phyloP scores from a whole-genome alignment of 2,329 filamentous ascomycete species.

The Diaporthe sp. region DNA sequence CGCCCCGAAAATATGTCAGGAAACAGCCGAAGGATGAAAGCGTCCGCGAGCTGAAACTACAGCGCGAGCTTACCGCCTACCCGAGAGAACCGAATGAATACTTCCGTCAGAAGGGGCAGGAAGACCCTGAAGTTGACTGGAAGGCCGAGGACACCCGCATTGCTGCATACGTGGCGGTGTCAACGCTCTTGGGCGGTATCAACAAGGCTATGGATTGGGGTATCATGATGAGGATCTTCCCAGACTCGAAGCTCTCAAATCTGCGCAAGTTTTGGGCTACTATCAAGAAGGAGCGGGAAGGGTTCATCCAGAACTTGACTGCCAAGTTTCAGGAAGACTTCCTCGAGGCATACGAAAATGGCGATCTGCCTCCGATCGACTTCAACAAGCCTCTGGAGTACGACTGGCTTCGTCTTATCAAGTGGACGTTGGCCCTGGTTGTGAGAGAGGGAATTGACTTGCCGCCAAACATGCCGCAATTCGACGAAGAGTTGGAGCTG shows the following conservation, averaged over 20 bases:
- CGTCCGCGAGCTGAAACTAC: conserved; percentile 48
- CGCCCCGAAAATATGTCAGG: conserved; percentile 39
- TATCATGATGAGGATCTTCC: conserved; percentile 69
- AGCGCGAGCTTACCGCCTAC: conserved; percentile 52
- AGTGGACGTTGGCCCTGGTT: conserved; percentile 74
- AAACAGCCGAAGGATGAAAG: conserved; percentile 39
- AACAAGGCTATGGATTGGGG: conserved; percentile 74
- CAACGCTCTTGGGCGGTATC: conserved; percentile 71
- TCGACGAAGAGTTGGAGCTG: conserved; percentile 57
- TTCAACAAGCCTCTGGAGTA: conserved; percentile 75
- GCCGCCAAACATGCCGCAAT: conserved; percentile 59
- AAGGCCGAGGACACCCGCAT: conserved; percentile 63
- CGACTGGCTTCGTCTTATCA: conserved; percentile 76
- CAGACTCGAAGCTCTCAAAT: conserved; percentile 63
- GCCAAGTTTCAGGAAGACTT: conserved; percentile 76
- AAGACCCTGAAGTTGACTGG: conserved; percentile 55
- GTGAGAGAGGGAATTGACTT: conserved; percentile 62
- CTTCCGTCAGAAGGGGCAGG: conserved; percentile 49
- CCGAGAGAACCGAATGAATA: conserved; percentile 52
- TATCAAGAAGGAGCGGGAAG: conserved; percentile 64
- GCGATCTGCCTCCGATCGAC: conserved; percentile 72
- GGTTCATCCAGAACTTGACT: conserved; percentile 69
- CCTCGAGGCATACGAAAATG: conserved; percentile 74
- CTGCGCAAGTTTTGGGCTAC: conserved; percentile 70
- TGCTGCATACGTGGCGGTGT: conserved; percentile 70